A percentile compares a stretch with the other conserved stretches of the same genome.
Evolutionary conservation across 495 filamentous ascomycete species (phyloP).

Genomic region (Penicillium psychrofluorescens): DNA sequence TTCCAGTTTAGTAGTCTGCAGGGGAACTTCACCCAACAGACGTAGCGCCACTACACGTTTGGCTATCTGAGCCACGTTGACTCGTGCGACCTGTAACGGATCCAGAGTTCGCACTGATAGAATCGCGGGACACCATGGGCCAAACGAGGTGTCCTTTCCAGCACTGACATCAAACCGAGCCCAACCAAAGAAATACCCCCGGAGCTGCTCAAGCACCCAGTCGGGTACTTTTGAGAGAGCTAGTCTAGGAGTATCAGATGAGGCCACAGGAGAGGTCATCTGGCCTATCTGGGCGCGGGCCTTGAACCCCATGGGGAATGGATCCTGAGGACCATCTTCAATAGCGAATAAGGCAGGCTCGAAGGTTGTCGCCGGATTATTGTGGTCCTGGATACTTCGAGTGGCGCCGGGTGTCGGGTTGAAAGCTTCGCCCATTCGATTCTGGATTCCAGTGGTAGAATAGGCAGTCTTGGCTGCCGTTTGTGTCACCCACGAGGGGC

Average conservation of each 20-base stretch:
- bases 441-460: constrained; percentile 26
- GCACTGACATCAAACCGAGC: constrained; percentile 26
- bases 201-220: constrained; percentile 40
- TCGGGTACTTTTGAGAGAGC: constrained; percentile 33
- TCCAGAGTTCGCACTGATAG: constrained; percentile 38
- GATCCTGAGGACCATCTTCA: constrained; percentile 46
- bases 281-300: constrained; percentile 23
- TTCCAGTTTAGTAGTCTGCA: constrained; percentile 33
- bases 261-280: constrained; percentile 24
- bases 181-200: constrained; percentile 61
- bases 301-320: constrained; percentile 52
- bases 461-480: constrained; percentile 36
- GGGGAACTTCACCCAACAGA: constrained; percentile 32
- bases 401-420: constrained; percentile 10
- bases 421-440: constrained; percentile 21
- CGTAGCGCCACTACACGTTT: constrained; percentile 37
- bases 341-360: constrained; percentile 11
- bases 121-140: constrained; percentile 46
- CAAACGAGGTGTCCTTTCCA: constrained; percentile 3
- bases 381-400: constrained; percentile 9
- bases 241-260: constrained; percentile 6
- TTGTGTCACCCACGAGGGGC: constrained; percentile 34
- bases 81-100: constrained; percentile 24
- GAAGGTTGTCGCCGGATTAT: constrained; percentile 6
- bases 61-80: constrained; percentile 33